Percentiles rank a stretch among this genome's conserved stretches.
Conservation (phyloP, 2,329 filamentous ascomycete species). For the Aspergillus pseudotamarii region DNA sequence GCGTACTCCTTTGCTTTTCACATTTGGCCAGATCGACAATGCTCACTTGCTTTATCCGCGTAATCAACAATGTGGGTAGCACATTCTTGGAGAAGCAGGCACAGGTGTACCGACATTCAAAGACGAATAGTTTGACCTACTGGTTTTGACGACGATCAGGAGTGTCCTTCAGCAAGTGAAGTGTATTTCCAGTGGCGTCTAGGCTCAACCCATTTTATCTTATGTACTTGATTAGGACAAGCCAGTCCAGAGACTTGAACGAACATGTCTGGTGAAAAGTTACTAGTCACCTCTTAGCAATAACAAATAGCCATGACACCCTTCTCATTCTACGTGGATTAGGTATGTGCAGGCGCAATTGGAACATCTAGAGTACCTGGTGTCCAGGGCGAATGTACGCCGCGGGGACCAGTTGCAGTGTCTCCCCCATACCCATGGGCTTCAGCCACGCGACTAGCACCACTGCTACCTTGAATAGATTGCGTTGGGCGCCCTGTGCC, state of each 20-base stretch:
- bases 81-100: not conserved
- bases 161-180: not conserved
- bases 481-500: slow-evolving; percentile 22
- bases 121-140: not conserved
- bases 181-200: not conserved
- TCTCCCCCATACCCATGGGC: slow-evolving; percentile 26
- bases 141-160: not conserved
- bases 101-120: not conserved
- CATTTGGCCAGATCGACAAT: not conserved
- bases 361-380: slow-evolving; percentile 30
- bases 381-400: slow-evolving; percentile 34
- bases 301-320: not conserved
- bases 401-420: slow-evolving; percentile 26
- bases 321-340: slow-evolving; percentile 12
- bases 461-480: slow-evolving; percentile 20
- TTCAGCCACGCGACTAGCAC: slow-evolving; percentile 22
- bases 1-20: not conserved
- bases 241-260: not conserved
- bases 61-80: not conserved
- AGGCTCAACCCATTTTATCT: not conserved
- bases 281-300: not conserved
- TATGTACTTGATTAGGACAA: not conserved
- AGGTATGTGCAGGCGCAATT: slow-evolving; percentile 27
- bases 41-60: not conserved
- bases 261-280: not conserved